Base-by-base conservation (phyloP, 2,329 filamentous ascomycete species). In the Sporothrix brunneoviolacea region DNA sequence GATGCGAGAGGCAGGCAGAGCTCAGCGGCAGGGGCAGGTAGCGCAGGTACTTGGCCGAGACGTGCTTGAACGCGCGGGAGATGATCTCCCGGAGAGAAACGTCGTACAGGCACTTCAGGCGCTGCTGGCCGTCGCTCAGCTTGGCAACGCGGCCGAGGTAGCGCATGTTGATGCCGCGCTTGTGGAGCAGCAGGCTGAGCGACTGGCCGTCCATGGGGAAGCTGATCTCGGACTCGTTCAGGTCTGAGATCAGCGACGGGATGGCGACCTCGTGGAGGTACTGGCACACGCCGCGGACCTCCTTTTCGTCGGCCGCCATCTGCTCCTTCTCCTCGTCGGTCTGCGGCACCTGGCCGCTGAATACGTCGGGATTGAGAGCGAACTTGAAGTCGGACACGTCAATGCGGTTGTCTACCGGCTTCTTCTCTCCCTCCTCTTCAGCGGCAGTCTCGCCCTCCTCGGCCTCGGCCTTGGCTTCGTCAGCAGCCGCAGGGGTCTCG, bases 161-260 rank as follows among this genome's bases (percentile, higher is more conserved):
- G 62, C 94, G 82, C 55, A 97, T 79, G 71, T 98, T 98, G 73
- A 98, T 91, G 70, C 93, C 93, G 37, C 91, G 88, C 76, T 95
- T 95, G 74, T 98, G 93, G 63, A 98, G 76, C 46, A 96, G 79
- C 57, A 84, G 83, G 61, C 86, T 88, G 52, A 98, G 75, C 18
- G 91, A 96, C 62, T 87, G 81, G n/a, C 93, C 93, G 61, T 98
- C 94, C 89, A 97, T 96, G 12, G 93, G 93, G 73, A 97, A 97
- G 61, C 91, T 93, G 58, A 95, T 85, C 59, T 98, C 91, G 7
- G 89, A 91, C 58, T 95, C 88, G 63, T 86, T 85, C 52, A 98
- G 79, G 61, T 98, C 91, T 55, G 85, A 83, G 52, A 97, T 70
- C 51, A 98, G 76, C 50, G 86, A 81, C n/a, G 91, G 90, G 57